phyloP scores from a whole-genome alignment of 768 basidiomycete genomes.

The Kwoniella europaea region DNA sequence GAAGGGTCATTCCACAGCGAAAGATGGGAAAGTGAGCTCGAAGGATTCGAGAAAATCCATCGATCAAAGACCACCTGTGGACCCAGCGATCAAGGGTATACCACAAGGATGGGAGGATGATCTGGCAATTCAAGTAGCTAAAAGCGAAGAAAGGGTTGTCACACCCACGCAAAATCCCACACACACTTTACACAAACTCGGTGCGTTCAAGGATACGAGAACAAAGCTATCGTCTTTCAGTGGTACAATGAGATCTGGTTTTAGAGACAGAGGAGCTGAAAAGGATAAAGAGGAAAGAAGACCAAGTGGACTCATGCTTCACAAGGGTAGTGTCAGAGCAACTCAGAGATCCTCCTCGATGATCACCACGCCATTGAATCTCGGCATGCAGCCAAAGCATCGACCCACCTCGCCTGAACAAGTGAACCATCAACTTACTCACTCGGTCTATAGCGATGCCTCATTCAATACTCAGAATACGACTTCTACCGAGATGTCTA shows the following conservation, averaged over 20 bases:
- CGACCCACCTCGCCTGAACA: constrained; percentile 9
- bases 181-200: not conserved
- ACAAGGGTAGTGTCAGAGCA: constrained; percentile 12
- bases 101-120: constrained; percentile 46
- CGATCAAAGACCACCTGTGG: constrained; percentile 21
- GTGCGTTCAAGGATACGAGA: constrained; percentile 17
- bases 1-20: not conserved
- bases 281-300: constrained; percentile 3
- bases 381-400: not conserved
- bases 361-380: not conserved
- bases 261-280: constrained; percentile 6
- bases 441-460: constrained; percentile 10
- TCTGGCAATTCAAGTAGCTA: constrained; percentile 5
- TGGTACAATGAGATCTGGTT: constrained; percentile 9
- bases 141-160: not conserved
- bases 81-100: constrained; percentile 33
- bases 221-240: constrained; percentile 25
- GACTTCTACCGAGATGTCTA: not conserved
- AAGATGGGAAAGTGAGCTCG: not conserved
- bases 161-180: not conserved
- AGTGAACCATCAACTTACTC: constrained; percentile 2
- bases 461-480: constrained; percentile 14
- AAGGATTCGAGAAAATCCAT: not conserved
- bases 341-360: constrained; percentile 6
- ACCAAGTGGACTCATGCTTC: constrained; percentile 1